phyloP scores from a whole-genome alignment of 2,329 filamentous ascomycete species.

The Claviceps sp. region DNA sequence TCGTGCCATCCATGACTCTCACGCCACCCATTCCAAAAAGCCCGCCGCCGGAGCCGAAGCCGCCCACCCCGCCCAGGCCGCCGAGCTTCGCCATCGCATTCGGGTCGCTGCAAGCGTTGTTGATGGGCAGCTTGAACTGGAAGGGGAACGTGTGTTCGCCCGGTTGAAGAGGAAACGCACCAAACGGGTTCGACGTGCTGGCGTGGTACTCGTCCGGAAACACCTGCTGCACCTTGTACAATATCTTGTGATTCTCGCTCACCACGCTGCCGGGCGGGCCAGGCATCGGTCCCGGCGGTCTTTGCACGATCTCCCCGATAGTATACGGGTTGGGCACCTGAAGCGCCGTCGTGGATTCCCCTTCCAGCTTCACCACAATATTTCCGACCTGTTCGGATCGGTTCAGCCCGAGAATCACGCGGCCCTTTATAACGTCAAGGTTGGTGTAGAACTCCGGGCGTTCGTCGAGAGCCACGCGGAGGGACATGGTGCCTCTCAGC shows the following conservation, averaged over 20 bases:
- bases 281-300: constrained; percentile 13
- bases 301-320: constrained; percentile 23
- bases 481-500: constrained; percentile 39
- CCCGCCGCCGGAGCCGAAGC: constrained; percentile 30
- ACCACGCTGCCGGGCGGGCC: constrained; percentile 28
- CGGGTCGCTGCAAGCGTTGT: constrained; percentile 53
- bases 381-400: constrained; percentile 58
- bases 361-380: constrained; percentile 72
- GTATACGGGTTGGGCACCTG: constrained; percentile 33
- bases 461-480: constrained; percentile 52
- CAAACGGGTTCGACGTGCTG: constrained; percentile 26
- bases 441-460: constrained; percentile 66
- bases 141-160: constrained; percentile 69
- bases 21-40: constrained; percentile 38
- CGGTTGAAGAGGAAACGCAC: constrained; percentile 45
- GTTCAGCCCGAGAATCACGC: constrained; percentile 41
- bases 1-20: constrained; percentile 48
- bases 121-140: constrained; percentile 63
- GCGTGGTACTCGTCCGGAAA: constrained; percentile 46
- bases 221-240: constrained; percentile 62
- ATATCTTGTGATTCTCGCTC: constrained; percentile 54
- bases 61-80: constrained; percentile 39
- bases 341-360: constrained; percentile 59
- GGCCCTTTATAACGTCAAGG: constrained; percentile 57
- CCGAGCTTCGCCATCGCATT: constrained; percentile 39